Evolutionary conservation across 768 basidiomycete genomes (phyloP), one percentile per base, ranked within the genome.

Genomic region (Phlebiopsis gigantea): DNA sequence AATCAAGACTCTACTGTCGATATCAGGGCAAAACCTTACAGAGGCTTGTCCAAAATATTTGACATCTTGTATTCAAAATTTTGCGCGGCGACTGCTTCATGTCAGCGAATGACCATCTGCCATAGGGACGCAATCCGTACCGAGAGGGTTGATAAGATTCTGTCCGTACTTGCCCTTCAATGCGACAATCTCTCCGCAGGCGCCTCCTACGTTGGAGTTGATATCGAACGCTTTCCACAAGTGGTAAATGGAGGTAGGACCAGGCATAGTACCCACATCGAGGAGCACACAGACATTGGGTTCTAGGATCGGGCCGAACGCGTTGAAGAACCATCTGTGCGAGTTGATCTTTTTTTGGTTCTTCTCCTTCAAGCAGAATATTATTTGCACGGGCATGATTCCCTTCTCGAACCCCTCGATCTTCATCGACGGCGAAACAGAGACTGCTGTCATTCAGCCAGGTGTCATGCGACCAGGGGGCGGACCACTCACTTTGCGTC

Each of bases 261-360:
- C 92, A 0, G 93, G 93, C 79, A 84, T 85, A 0, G 85, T 87
- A 17, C 85, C 85, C 42, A 96, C 94, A 63, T 96, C 94, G 25
- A 97, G 82, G 14, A 97, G 79, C 9, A 96, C 85, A 66, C 94
- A 96, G 34, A 97, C 93, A 63, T 94, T 96, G 26, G 94, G 88
- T 61, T 89, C 81, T n/a, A 91, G 77, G 50, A 92, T 77, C 5
- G 87, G 81, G 0, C 85, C 87, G 67, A 91, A 92, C 39, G 88
- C 87, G 66, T 94, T 94, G 79, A 95, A 96, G 75, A 95, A 95
- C 93, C 93, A 95, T 30, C 88, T 77, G 63, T 95, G 93, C 5
- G 89, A 92, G 71, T 95, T 96, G 70, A 97, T 95, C 75, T 96
- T 96, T 75, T 95, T 94, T 69, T 92, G 89, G 67, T 96, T 96